Base-by-base conservation (phyloP, 2,329 filamentous ascomycete genomes). In the Penicillium verrucosum region DNA sequence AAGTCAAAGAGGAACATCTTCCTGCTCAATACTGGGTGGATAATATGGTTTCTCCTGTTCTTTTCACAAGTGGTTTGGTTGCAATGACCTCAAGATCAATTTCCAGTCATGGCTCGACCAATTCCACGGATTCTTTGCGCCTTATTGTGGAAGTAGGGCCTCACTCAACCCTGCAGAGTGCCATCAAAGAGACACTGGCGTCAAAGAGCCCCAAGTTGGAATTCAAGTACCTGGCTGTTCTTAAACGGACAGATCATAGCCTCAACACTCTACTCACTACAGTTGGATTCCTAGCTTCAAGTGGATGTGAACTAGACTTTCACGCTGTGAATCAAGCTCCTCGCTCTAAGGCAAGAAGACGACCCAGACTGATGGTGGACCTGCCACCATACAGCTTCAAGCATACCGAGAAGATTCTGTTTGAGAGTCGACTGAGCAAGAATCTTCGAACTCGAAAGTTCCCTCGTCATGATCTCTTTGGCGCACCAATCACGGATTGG, bases 41-140 rank as follows among this genome's bases (percentile, higher is more conserved):
- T 3, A 73, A 73, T 25, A 63, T 73, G 63, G 58, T 70, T 0
- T 70, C 66, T 1, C 69, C 70, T 0, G 71, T 73, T 2, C 60
- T 52, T 0, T 73, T 73, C 45, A 60, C 59, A 3, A 56, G 56
- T 4, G 67, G 60, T 1, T 40, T 72, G n/a, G 48, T 47, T n/a
- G 44, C 38, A 27, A 62, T 65, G 61, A 44, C 50, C 1, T 50
- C 55, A 5, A 38, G 16, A 4, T 12, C 25, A 23, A 44, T 5
- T 2, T 14, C 10, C 1, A 34, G 34, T 2, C 8, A 10, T 41
- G 10, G 25, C 4, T 30, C 37, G 7, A 50, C 27, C 1, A 29
- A 58, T 29, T 21, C 21, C 1, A 8, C 58, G 6, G 51, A 49
- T 30, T n/a, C 40, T 18, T 45, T 52, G 8, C 63, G 67, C 32